Evolutionary conservation across 306 rosid species (phyloP).

Genomic region (Fagus sylvatica): DNA sequence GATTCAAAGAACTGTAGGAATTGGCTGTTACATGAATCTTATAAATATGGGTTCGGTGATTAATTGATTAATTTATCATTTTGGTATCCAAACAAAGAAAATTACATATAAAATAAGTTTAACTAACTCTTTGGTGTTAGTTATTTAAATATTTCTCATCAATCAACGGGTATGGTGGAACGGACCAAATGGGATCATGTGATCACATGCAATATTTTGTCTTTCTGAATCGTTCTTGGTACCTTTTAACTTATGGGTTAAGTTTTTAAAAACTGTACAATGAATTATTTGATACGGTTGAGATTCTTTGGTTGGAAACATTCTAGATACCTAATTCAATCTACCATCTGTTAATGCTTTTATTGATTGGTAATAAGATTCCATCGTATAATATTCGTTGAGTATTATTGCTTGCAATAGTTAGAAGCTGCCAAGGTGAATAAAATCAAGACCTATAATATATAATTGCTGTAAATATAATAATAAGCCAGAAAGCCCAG

Average conservation of each 20-base stretch:
- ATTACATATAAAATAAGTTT: neutral
- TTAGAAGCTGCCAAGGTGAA: too few relatives aligned
- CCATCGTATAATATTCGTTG: neutral
- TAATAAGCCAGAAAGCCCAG: too few relatives aligned
- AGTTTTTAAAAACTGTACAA: neutral
- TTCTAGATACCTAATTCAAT: slow-evolving; percentile 16
- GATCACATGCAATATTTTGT: slow-evolving; percentile 73
- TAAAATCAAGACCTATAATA: too few relatives aligned
- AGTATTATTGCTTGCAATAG: neutral
- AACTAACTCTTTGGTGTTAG: neutral
- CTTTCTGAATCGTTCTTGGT: slow-evolving; percentile 26
- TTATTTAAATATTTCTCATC: slow-evolving; percentile 18
- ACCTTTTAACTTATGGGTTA: neutral
- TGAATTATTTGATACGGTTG: neutral
- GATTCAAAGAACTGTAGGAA: neutral
- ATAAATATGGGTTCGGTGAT: neutral
- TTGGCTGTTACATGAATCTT: neutral
- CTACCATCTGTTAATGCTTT: neutral
- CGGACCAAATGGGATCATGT: slow-evolving; percentile 61
- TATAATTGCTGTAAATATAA: too few relatives aligned
- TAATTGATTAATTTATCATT: neutral
- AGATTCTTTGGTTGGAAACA: slow-evolving; percentile 12
- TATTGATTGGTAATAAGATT: neutral
- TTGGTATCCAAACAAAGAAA: neutral
- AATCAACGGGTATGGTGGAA: slow-evolving; percentile 62